Base-by-base conservation (phyloP, 2,329 filamentous ascomycete genomes). In the Penicillium sp. region DNA sequence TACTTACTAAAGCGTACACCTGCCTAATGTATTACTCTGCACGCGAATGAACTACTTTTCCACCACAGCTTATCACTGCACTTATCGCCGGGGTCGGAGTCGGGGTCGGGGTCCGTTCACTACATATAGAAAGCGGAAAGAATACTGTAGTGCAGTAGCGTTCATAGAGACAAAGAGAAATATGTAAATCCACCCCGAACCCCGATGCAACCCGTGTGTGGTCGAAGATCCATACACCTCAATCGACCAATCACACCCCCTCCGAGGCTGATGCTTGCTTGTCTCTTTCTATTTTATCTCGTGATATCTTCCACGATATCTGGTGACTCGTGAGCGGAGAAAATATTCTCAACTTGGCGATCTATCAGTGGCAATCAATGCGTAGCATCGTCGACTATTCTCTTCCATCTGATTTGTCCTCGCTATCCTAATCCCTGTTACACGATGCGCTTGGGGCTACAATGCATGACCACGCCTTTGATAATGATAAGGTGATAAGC, bases 221-320 rank as follows among this genome's bases (percentile, higher is more conserved):
- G 4, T 31, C 5, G 29, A 12, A 31, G 29, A 31, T 14, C 14
- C 12, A 18, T 37, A n/a, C n/a, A 37, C 33, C 2, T n/a, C n/a
- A 37, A 18, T 37, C 33, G 8, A 9, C 33, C 33, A 37, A 37
- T 37, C 33, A n/a, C n/a, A 31, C 5, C 11, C 5, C 1, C 29
- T 3, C 12, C 29, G 29, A 6, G 6, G 11, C 6, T 31, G 14
- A 31, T 31, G 5, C 6, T 31, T 14, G 27, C 27, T 31, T 31
- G 29, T 31, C 29, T 31, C 11, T 5, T 31, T 31, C 1, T 14
- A 2, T 31, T 14, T 31, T 15, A 15, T 31, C 29, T 6, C 53
- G 56, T 68, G 67, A 55, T 68, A 68, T 53, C 60, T 67, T 2
- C 67, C 67, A 42, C 65, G 49, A 20, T 31, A 15, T 15, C 14